These are phyloP conservation scores for Usnea hakonensis DNA, from an alignment of 495 filamentous ascomycete species.

Conservation along the genomic window DNA sequence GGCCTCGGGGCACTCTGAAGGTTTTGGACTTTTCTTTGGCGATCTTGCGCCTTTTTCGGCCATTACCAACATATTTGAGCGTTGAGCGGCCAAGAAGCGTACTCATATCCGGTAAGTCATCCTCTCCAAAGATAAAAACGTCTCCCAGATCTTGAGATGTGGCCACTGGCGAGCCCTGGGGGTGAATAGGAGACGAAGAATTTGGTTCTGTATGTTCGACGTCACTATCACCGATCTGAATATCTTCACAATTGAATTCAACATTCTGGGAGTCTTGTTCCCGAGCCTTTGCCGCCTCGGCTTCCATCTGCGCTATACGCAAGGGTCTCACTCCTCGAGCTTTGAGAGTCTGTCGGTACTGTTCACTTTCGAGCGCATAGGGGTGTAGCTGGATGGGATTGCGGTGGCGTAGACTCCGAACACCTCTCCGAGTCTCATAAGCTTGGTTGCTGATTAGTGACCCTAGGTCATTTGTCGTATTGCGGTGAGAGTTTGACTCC, in stretches of 20 bases:
- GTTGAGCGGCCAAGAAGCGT: conserved; percentile 13
- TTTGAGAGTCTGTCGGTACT: conserved; percentile 53
- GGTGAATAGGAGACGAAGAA: not conserved
- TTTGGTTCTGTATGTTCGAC: not conserved
- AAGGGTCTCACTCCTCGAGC: conserved; percentile 57
- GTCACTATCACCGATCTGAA: conserved; percentile 4
- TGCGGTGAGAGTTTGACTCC: not conserved
- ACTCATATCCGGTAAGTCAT: conserved; percentile 26
- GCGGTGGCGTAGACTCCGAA: conserved; percentile 50
- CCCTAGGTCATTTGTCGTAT: not conserved
- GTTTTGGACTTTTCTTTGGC: conserved; percentile 17
- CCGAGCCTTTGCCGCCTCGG: conserved; percentile 22
- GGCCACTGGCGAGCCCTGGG: not conserved
- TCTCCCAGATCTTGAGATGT: not conserved
- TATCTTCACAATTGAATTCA: conserved; percentile 27
- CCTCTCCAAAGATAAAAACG: conserved; percentile 11
- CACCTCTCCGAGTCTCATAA: not conserved
- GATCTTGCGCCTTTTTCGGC: conserved; percentile 35
- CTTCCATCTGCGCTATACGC: conserved; percentile 35
- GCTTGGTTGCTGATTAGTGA: not conserved
- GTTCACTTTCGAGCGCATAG: conserved; percentile 60
- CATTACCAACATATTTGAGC: conserved; percentile 14
- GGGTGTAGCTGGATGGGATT: conserved; percentile 72
- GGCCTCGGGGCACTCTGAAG: conserved; percentile 14
- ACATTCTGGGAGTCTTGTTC: conserved; percentile 44